Evolutionary conservation across 495 filamentous ascomycete species (phyloP).

Genomic region (Hypoxylon crocopeplum): DNA sequence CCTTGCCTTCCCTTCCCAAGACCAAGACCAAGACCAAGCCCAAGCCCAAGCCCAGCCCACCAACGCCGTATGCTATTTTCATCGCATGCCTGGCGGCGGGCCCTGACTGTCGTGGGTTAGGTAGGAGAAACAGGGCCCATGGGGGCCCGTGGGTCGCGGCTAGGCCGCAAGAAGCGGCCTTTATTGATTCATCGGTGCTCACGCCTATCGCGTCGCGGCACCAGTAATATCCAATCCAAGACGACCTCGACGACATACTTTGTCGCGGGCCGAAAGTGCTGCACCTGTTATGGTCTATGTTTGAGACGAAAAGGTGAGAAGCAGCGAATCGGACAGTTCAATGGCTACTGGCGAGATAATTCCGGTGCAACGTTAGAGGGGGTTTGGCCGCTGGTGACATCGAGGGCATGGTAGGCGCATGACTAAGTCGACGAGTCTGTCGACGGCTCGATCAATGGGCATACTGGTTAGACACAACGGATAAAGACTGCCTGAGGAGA

Average conservation of each 20-base stretch:
- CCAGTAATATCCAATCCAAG: slow-evolving; percentile 10
- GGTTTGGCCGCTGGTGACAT: slow-evolving; percentile 32
- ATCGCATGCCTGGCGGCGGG: slow-evolving; percentile 13
- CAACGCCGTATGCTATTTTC: slow-evolving; percentile 28
- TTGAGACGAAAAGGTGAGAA: slow-evolving; percentile 20
- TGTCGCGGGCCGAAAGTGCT: slow-evolving; percentile 36
- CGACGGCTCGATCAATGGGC: too few relatives aligned
- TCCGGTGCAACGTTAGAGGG: slow-evolving; percentile 37
- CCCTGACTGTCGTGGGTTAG: slow-evolving; percentile 28
- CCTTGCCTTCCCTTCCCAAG: too few relatives aligned
- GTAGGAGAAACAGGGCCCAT: slow-evolving; percentile 12
- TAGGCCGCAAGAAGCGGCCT: slow-evolving; percentile 28
- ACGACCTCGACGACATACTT: slow-evolving; percentile 19
- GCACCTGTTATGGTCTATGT: slow-evolving; percentile 22
- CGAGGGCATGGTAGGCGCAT: slow-evolving; percentile 19
- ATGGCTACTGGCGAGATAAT: slow-evolving; percentile 31
- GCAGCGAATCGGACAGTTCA: slow-evolving; percentile 33
- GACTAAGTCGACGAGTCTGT: slow-evolving; percentile 14
- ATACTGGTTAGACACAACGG: not conserved
- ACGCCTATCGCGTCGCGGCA: slow-evolving; percentile 9
- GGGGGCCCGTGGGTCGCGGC: slow-evolving; percentile 16
- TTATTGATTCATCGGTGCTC: slow-evolving; percentile 27
- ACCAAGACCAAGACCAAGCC: too few relatives aligned
- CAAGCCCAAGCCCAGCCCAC: too few relatives aligned
- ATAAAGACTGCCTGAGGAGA: slow-evolving; percentile 1